phyloP scores from a whole-genome alignment of 2,329 filamentous ascomycete genomes.

The Colletotrichum orchidophilum region DNA sequence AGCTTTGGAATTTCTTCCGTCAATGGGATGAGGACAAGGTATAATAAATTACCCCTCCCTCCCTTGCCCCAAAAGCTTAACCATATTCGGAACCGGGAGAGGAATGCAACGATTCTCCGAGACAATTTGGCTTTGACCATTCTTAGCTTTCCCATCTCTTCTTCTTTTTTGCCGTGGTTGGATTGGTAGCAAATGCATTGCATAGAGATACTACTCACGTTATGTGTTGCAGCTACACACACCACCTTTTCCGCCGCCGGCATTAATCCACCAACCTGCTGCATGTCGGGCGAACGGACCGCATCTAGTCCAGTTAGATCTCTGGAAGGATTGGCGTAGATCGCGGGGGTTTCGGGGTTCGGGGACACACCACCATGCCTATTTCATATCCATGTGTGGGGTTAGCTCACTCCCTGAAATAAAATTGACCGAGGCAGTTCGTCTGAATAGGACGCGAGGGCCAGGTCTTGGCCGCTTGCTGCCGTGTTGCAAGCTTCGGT shows the following conservation, averaged over 20 bases:
- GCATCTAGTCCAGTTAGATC: background rate
- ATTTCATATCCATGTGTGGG: background rate
- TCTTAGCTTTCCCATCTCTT: background rate
- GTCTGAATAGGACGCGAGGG: slow-evolving; percentile 2
- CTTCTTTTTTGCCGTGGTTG: background rate
- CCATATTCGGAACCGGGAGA: background rate
- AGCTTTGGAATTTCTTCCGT: slow-evolving; percentile 25
- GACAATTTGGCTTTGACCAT: background rate
- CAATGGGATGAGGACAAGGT: slow-evolving; percentile 18
- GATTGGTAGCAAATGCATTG: background rate
- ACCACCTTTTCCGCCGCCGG: background rate
- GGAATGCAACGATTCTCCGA: background rate
- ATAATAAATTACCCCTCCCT: background rate
- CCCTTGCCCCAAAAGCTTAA: background rate
- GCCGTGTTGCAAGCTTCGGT: background rate
- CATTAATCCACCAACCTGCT: background rate
- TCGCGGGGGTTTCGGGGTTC: slow-evolving; percentile 4
- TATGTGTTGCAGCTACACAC: background rate
- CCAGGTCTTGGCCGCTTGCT: background rate
- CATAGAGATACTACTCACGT: background rate
- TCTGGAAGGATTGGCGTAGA: background rate
- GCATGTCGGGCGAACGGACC: slow-evolving; percentile 25
- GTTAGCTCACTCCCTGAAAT: slow-evolving; percentile 4
- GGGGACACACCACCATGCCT: background rate
- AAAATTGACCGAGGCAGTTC: slow-evolving; percentile 19